Conservation (phyloP, 441 rosid genomes). For the Croton setiger region DNA sequence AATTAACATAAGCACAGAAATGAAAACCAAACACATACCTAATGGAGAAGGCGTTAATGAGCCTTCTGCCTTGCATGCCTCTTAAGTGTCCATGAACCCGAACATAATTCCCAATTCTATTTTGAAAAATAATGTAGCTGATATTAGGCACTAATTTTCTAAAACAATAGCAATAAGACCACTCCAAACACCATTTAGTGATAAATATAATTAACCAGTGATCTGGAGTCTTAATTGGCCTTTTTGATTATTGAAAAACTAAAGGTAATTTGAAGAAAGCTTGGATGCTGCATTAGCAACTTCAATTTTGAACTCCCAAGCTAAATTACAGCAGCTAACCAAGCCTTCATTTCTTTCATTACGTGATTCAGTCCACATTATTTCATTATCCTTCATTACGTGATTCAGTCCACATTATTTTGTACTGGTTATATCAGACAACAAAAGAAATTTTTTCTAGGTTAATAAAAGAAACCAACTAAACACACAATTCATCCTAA, state of each 20-base stretch:
- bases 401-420: neutral
- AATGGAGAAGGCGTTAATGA: slow-evolving; percentile 67
- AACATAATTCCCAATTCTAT: slow-evolving; percentile 76
- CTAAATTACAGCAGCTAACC: neutral
- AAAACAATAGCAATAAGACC: neutral
- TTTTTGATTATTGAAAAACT: neutral
- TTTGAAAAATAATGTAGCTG: neutral
- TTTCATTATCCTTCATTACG: neutral
- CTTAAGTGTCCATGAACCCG: slow-evolving; percentile 72
- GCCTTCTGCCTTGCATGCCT: slow-evolving; percentile 71
- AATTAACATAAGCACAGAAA: slow-evolving; percentile 3
- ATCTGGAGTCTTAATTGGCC: neutral
- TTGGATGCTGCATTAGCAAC: slow-evolving; percentile 5
- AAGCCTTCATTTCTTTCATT: neutral
- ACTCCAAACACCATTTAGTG: neutral
- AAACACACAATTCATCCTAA: neutral
- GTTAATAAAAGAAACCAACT: neutral
- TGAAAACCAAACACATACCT: slow-evolving; percentile 40
- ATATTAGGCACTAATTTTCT: slow-evolving; percentile 18
- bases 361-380: neutral
- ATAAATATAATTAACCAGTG: neutral
- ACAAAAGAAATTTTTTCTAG: neutral
- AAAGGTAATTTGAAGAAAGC: slow-evolving; percentile 8
- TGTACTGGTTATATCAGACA: neutral
- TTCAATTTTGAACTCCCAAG: slow-evolving; percentile 1